Evolutionary conservation across 352 stramenopile genomes (phyloP).

Genomic region (Peronospora destructor): DNA sequence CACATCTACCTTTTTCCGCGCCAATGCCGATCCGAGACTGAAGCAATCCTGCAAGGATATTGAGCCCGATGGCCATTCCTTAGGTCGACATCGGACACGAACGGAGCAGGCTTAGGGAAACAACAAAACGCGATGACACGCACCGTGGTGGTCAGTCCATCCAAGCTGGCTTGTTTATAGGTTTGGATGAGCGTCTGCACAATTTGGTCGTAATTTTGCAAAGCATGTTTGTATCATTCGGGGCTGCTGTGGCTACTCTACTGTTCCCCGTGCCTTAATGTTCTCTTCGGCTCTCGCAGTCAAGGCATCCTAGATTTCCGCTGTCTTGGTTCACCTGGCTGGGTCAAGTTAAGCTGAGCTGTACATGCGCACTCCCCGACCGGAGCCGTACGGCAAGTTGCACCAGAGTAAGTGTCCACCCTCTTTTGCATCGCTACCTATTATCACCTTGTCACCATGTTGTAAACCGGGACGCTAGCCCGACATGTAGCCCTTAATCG

Average conservation of each 20-base stretch:
- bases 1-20: conserved; percentile 51
- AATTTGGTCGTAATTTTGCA: conserved; percentile 13
- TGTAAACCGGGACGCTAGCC: conserved; percentile 8
- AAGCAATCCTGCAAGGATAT: conserved; percentile 14
- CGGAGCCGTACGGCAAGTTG: conserved; percentile 14
- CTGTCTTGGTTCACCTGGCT: conserved; percentile 15
- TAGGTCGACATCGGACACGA: conserved; percentile 7
- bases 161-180: conserved; percentile 4
- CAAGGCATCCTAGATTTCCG: conserved; percentile 9
- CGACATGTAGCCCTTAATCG: conserved; percentile 41
- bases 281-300: conserved; percentile 19
- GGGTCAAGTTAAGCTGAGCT: conserved; percentile 23
- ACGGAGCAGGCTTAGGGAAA: conserved; percentile 7
- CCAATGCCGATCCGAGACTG: conserved; percentile 15
- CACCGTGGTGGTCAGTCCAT: conserved; percentile 11
- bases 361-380: conserved; percentile 21
- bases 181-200: conserved; percentile 7
- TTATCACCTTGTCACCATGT: conserved; percentile 21
- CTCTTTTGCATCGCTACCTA: conserved; percentile 15
- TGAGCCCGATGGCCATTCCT: conserved; percentile 6
- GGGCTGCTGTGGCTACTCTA: conserved; percentile 21
- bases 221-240: conserved; percentile 29
- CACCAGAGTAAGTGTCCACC: conserved; percentile 10
- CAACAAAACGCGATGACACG: conserved; percentile 20
- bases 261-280: conserved; percentile 14